Conservation (phyloP, 2,329 filamentous ascomycete species). For the Xylariaceae sp. region DNA sequence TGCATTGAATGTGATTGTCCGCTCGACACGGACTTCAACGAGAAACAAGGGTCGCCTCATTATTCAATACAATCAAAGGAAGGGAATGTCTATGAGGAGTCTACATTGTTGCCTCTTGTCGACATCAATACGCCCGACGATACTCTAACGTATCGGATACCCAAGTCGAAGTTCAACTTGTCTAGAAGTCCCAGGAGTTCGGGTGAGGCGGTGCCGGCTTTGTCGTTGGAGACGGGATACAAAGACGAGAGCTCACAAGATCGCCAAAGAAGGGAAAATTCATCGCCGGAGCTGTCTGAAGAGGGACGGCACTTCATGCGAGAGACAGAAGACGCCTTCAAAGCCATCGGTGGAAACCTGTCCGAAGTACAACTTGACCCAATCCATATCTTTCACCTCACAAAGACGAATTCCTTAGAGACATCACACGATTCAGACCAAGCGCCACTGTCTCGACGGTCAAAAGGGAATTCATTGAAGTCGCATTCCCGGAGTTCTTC, state of each 20-base stretch:
- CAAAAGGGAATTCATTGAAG: constrained; percentile 13
- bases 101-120: constrained; percentile 24
- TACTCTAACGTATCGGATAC: constrained; percentile 22
- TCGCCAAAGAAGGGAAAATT: constrained; percentile 10
- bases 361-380: constrained; percentile 34
- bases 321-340: constrained; percentile 48
- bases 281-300: constrained; percentile 29
- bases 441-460: constrained; percentile 20
- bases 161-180: constrained; percentile 17
- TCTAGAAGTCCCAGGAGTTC: constrained; percentile 2
- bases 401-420: constrained; percentile 25
- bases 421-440: constrained; percentile 10
- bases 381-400: constrained; percentile 16
- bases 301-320: constrained; percentile 43
- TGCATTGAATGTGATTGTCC: constrained; percentile 26
- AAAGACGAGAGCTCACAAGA: constrained; percentile 22
- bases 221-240: constrained; percentile 27
- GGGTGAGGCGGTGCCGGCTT: constrained; percentile 13
- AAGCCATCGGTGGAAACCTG: constrained; percentile 40
- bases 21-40: constrained; percentile 20
- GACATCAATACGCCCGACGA: constrained; percentile 28
- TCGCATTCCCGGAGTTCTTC: constrained; percentile 9
- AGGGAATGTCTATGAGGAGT: constrained; percentile 20
- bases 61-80: constrained; percentile 32
- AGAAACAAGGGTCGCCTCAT: constrained; percentile 33